Evolutionary conservation across 108 stramenopile genomes (phyloP).

Genomic region (Schizochytrium sp.): DNA sequence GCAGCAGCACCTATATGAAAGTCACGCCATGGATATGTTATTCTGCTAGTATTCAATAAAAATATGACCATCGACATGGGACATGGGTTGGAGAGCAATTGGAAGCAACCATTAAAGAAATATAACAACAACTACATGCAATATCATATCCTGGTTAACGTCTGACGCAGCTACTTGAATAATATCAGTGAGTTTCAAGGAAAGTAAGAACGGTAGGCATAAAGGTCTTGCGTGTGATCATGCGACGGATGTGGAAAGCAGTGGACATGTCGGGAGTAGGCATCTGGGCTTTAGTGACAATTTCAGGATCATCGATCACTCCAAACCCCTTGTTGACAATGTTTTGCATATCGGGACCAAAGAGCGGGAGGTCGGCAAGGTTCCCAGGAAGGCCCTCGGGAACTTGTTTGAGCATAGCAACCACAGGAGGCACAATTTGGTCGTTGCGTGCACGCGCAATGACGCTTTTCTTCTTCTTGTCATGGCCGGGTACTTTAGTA

Average conservation of each 20-base stretch:
- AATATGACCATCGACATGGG: too few species aligned
- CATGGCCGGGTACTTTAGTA: neutral
- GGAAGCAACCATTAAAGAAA: too few species aligned
- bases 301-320: neutral
- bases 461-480: slow-evolving; percentile 12
- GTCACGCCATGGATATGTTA: too few species aligned
- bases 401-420: neutral
- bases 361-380: slow-evolving; percentile 25
- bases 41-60: too few species aligned
- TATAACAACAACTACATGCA: too few species aligned
- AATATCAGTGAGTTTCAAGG: neutral
- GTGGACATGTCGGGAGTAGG: neutral
- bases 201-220: slow-evolving; percentile 10
- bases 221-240: slow-evolving; percentile 8
- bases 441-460: slow-evolving; percentile 7
- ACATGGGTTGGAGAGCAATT: too few species aligned
- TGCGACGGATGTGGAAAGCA: neutral
- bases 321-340: slow-evolving; percentile 31
- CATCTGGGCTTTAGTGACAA: neutral
- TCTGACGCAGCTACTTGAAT: too few species aligned
- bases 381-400: slow-evolving; percentile 7
- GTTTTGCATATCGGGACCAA: neutral
- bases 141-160: too few species aligned
- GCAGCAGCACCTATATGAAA: too few species aligned
- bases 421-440: neutral